Conservation (phyloP, 768 basidiomycete species). For the Lepiota venenata region DNA sequence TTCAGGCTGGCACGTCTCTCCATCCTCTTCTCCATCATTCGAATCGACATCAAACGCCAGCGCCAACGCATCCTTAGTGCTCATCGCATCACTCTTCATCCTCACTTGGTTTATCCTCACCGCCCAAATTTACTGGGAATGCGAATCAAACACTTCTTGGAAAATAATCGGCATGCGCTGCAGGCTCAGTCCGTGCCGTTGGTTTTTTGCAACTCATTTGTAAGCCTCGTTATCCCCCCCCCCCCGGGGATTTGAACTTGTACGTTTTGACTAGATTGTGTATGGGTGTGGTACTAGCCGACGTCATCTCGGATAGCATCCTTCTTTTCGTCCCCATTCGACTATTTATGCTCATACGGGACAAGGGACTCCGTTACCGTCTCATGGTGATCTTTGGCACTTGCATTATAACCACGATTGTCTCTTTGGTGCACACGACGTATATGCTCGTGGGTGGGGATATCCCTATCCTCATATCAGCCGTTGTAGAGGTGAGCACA, state of each 20-base stretch:
- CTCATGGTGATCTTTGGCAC: conserved; percentile 53
- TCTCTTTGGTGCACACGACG: conserved; percentile 41
- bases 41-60: conserved; percentile 34
- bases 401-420: conserved; percentile 44
- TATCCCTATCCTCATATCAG: conserved; percentile 31
- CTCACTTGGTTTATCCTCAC: conserved; percentile 31
- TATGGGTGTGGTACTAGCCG: conserved; percentile 29
- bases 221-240: neutral
- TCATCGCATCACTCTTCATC: conserved; percentile 27
- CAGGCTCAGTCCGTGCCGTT: neutral
- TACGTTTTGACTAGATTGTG: neutral
- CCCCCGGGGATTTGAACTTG: no score
- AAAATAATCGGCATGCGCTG: neutral
- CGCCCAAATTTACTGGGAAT: conserved; percentile 43
- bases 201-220: conserved; percentile 1
- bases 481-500: conserved; percentile 37
- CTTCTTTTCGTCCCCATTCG: conserved; percentile 43
- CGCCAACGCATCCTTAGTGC: neutral
- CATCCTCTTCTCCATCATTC: conserved; percentile 42
- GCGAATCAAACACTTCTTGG: conserved; percentile 24
- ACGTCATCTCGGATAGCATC: conserved; percentile 40
- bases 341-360: conserved; percentile 38
- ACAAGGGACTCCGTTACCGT: conserved; percentile 33
- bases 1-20: conserved; percentile 1
- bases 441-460: conserved; percentile 33